Conservation (phyloP, 352 stramenopile species). For the Pythium phragmiticola region DNA sequence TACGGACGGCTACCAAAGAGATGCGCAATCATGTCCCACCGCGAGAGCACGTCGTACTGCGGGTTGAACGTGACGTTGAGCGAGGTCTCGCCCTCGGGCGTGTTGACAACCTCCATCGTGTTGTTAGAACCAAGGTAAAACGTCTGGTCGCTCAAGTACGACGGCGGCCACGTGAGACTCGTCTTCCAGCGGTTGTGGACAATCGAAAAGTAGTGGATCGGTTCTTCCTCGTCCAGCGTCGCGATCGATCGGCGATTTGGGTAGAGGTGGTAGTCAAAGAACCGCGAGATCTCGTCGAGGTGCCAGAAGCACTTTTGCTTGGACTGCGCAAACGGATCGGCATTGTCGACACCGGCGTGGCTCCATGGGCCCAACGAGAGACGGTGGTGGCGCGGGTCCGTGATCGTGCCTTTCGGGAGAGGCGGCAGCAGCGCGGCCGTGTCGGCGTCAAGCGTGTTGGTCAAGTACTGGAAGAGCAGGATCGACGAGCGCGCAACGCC, state of each 20-base stretch:
- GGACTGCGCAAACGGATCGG: slow-evolving; percentile 69
- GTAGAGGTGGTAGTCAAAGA: slow-evolving; percentile 84
- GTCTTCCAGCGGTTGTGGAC: slow-evolving; percentile 79
- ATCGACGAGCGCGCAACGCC: slow-evolving; percentile 69
- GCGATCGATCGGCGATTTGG: slow-evolving; percentile 52
- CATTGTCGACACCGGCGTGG: slow-evolving; percentile 79
- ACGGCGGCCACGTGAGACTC: slow-evolving; percentile 56
- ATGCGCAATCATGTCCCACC: slow-evolving; percentile 72
- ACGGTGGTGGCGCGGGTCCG: slow-evolving; percentile 50
- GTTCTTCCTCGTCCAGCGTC: slow-evolving; percentile 61
- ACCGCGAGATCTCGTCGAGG: slow-evolving; percentile 80
- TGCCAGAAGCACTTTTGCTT: slow-evolving; percentile 88
- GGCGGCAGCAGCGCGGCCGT: slow-evolving; percentile 48
- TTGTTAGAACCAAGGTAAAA: slow-evolving; percentile 60
- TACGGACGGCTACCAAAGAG: slow-evolving; percentile 68
- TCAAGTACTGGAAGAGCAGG: slow-evolving; percentile 78
- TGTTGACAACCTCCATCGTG: slow-evolving; percentile 48
- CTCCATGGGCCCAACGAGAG: slow-evolving; percentile 81
- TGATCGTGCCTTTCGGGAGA: slow-evolving; percentile 46
- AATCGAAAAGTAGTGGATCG: slow-evolving; percentile 81
- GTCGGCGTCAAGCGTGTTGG: slow-evolving; percentile 66
- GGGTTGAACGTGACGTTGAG: slow-evolving; percentile 43
- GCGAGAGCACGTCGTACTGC: slow-evolving; percentile 51
- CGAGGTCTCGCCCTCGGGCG: slow-evolving; percentile 32
- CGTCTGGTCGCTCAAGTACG: slow-evolving; percentile 45